Conservation (phyloP, 2,329 filamentous ascomycete species). For the Sclerotiophoma versabilis region DNA sequence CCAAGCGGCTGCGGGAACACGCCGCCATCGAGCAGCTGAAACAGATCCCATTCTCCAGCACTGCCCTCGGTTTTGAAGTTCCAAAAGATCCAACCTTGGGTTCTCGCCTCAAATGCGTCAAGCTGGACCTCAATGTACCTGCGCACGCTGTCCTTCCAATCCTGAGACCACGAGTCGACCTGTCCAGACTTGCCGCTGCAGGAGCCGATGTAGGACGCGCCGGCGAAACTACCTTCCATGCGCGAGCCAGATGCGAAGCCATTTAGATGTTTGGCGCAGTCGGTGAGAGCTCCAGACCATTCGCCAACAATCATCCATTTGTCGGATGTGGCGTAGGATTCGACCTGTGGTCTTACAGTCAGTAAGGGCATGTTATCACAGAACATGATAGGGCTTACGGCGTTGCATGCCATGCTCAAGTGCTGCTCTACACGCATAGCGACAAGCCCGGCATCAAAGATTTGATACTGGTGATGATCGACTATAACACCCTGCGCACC, state of each 20-base stretch:
- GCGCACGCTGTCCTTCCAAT: conserved; percentile 55
- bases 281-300: conserved; percentile 71
- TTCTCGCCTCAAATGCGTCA: conserved; percentile 59
- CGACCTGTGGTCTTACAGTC: conserved; percentile 17
- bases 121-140: conserved; percentile 64
- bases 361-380: not conserved
- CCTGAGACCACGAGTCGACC: conserved; percentile 57
- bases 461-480: conserved; percentile 74
- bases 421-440: conserved; percentile 61
- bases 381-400: conserved; percentile 41
- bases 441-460: conserved; percentile 62
- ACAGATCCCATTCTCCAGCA: conserved; percentile 62
- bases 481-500: conserved; percentile 62
- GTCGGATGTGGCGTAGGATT: conserved; percentile 59
- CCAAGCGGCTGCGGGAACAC: conserved; percentile 56
- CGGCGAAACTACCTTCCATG: conserved; percentile 63
- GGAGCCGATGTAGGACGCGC: conserved; percentile 58
- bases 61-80: conserved; percentile 63
- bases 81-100: conserved; percentile 64
- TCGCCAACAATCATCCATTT: conserved; percentile 72
- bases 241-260: conserved; percentile 61
- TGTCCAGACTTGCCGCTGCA: conserved; percentile 61
- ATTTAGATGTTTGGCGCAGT: conserved; percentile 60
- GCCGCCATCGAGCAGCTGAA: conserved; percentile 56
- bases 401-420: conserved; percentile 62